Percentiles rank a stretch among this genome's conserved stretches.
phyloP scores from a whole-genome alignment of 192 early-diverging fungal species.

The Rhizoclosmatium globosum region DNA sequence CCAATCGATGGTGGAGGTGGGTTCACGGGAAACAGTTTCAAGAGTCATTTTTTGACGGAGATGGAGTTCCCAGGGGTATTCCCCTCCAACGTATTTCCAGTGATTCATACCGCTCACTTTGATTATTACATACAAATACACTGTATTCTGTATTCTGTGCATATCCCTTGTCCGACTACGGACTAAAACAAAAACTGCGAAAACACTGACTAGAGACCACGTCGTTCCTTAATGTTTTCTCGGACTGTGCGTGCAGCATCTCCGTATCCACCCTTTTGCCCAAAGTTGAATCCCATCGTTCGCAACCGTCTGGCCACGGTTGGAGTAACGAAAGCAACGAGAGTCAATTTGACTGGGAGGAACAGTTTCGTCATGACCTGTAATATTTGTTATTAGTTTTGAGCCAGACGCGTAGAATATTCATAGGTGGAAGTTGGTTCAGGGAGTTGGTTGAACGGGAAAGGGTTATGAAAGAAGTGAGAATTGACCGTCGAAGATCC shows the following conservation, averaged over 20 bases:
- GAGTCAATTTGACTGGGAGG: constrained; percentile 55
- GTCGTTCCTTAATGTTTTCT: constrained; percentile 37
- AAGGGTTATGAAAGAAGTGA: neutral
- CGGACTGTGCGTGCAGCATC: constrained; percentile 37
- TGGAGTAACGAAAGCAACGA: constrained; percentile 52
- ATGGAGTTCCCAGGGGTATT: too few species aligned
- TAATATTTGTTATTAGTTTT: neutral
- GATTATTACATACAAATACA: too few species aligned
- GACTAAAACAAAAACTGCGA: too few species aligned
- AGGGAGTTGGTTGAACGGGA: neutral
- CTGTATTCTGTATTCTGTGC: too few species aligned
- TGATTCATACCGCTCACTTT: too few species aligned
- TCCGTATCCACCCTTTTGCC: constrained; percentile 46
- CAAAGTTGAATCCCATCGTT: constrained; percentile 52
- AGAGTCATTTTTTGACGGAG: neutral
- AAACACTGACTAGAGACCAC: neutral
- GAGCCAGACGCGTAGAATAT: too few species aligned
- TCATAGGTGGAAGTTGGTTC: too few species aligned
- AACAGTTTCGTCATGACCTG: constrained; percentile 63
- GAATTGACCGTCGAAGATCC: neutral
- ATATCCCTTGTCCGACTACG: too few species aligned
- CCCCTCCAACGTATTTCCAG: too few species aligned
- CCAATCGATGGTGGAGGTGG: constrained; percentile 63
- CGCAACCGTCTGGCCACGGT: constrained; percentile 50
- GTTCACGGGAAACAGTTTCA: constrained; percentile 15